phyloP scores from a whole-genome alignment of 2,329 filamentous ascomycete genomes.

The Thielaviopsis punctulata region DNA sequence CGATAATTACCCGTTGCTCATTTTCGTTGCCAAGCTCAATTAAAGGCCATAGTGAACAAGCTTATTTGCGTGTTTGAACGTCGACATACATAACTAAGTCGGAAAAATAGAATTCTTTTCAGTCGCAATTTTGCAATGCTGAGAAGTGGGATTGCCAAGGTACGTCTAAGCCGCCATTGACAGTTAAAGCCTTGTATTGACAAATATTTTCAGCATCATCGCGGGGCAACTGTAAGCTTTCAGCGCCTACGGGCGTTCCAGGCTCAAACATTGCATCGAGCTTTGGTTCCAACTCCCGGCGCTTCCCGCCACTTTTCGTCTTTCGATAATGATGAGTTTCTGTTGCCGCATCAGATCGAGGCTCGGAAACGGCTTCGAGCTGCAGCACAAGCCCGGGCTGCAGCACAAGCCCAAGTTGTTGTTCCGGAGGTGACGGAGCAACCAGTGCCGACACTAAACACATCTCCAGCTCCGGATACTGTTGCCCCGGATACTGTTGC shows the following conservation, averaged over 20 bases:
- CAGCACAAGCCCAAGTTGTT: not conserved
- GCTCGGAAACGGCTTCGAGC: constrained; percentile 2
- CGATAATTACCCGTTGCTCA: not conserved
- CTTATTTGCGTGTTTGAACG: not conserved
- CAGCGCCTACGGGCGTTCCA: constrained; percentile 7
- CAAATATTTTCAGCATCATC: constrained; percentile 9
- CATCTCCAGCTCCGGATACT: too few relatives aligned
- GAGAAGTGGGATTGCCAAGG: constrained; percentile 8
- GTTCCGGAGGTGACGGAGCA: not conserved
- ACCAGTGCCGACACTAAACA: not conserved
- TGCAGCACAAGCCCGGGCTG: not conserved
- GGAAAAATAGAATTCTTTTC: not conserved
- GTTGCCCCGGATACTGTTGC: too few relatives aligned
- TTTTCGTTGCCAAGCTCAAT: not conserved
- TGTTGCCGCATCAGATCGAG: constrained; percentile 5
- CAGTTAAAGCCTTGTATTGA: not conserved
- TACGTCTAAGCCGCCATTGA: not conserved
- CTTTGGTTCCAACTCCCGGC: not conserved
- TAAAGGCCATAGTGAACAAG: not conserved
- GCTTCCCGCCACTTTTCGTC: constrained; percentile 2
- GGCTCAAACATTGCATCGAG: not conserved
- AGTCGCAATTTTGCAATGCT: constrained; percentile 4
- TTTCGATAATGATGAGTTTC: not conserved
- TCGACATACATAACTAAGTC: not conserved
- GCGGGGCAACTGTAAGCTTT: constrained; percentile 8